Evolutionary conservation across 1,284 basidiomycete species (phyloP).

Genomic region (Uromyces viciae-fabae): DNA sequence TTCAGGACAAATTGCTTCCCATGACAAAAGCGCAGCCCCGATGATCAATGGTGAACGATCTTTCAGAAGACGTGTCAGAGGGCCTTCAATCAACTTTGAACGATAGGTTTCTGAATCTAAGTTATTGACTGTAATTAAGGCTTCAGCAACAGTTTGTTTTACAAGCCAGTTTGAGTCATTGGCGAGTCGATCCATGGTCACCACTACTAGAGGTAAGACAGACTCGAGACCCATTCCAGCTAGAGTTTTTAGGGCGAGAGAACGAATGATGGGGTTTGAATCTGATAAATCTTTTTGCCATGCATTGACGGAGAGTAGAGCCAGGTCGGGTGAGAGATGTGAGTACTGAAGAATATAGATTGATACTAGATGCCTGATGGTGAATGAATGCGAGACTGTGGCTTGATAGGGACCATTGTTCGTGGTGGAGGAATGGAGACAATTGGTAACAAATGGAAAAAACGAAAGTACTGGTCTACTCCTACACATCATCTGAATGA

Average conservation of each 20-base stretch:
- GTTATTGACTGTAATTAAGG: conserved; percentile 46
- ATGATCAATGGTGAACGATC: conserved; percentile 83
- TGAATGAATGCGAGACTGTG: conserved; percentile 88
- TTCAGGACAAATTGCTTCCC: conserved; percentile 75
- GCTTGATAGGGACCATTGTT: conserved; percentile 85
- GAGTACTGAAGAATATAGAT: conserved; percentile 94
- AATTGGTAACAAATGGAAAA: conserved; percentile 11
- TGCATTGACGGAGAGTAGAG: conserved; percentile 94
- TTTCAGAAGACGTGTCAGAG: conserved; percentile 64
- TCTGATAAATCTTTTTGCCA: conserved; percentile 96
- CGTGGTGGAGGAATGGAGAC: conserved; percentile 61
- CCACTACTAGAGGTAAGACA: conserved; percentile 51
- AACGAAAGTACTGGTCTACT: conserved; percentile 43
- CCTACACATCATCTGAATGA: conserved; percentile 33
- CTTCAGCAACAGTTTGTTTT: conserved; percentile 49
- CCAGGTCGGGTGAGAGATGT: conserved; percentile 84
- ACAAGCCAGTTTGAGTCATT: conserved; percentile 52
- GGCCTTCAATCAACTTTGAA: conserved; percentile 35
- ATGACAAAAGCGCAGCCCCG: conserved; percentile 79
- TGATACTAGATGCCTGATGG: conserved; percentile 93
- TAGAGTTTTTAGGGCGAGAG: conserved; percentile 51
- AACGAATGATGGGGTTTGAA: conserved; percentile 71
- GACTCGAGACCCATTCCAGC: conserved; percentile 50
- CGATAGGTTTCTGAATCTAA: conserved; percentile 27
- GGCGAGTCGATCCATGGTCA: conserved; percentile 48